Conservation (phyloP, 371 early-diverging fungal genomes). For the Mortierella sp. region DNA sequence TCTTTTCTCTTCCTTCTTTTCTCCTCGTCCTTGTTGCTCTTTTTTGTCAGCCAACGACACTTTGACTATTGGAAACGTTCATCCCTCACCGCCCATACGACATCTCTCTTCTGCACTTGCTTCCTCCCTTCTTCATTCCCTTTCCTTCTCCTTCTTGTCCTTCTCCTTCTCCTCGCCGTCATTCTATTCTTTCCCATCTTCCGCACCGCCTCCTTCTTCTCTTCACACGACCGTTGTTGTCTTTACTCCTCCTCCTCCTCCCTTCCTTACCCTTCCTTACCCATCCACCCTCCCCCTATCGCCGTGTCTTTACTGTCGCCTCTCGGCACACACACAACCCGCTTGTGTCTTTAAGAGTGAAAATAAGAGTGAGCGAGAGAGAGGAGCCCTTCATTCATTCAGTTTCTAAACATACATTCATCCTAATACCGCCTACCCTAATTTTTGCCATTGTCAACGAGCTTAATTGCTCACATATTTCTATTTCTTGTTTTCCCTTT, state of each 20-base stretch:
- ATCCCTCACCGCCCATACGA: neutral
- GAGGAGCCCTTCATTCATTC: neutral
- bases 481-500: neutral
- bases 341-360: neutral
- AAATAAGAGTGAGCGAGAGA: neutral
- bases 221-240: neutral
- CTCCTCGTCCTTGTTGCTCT: neutral
- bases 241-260: neutral
- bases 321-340: neutral
- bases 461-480: constrained; percentile 6
- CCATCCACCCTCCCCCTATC: neutral
- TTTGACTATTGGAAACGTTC: neutral
- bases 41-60: neutral
- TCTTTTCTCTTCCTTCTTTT: neutral
- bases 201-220: neutral
- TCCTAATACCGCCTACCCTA: constrained; percentile 4
- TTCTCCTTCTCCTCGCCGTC: neutral
- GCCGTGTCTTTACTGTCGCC: neutral
- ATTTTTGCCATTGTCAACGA: neutral
- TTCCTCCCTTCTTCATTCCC: neutral
- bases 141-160: neutral
- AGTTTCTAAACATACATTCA: constrained; percentile 3
- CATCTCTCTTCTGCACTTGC: neutral
- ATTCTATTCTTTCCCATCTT: neutral
- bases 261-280: neutral